Evolutionary conservation across 495 filamentous ascomycete species (phyloP), one percentile per base, ranked within the genome.

Genomic region (Penicillium goetzii): DNA sequence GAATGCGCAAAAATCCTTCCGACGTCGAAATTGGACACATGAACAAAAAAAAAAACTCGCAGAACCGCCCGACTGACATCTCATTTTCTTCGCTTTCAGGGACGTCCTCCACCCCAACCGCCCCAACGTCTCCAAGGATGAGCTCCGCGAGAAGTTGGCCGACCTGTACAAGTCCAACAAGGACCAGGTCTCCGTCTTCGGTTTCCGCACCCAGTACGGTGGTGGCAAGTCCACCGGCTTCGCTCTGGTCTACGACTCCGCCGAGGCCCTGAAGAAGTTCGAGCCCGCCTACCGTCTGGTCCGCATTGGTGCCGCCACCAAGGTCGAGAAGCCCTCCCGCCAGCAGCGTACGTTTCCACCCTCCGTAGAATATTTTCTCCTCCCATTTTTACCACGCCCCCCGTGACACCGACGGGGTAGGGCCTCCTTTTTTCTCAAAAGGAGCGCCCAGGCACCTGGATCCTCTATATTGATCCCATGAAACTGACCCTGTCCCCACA

Each of bases 161-260:
- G 88, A 90, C 78, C 85, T 97, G 73, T 99, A 99, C 91, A 97
- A 97, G 88, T 85, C 90, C 81, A 87, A 88, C 82, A 97, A 98
- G 87, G 93, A 96, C 78, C 89, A 93, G 83, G 86, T 98, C 81
- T 92, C 87, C 80, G 92, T 95, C 79, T 99, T 98, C 83, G 96
- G 96, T 67, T 93, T 99, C 82, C 91, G 91, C 76, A 99, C 96
- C 58, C 93, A 97, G 80, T 99, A 90, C 80, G 96, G 96, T 91
- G 96, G 96, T 77, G 96, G 96, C 83, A 99, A 98, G 90, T 95
- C 90, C 81, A 98, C 94, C 62, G 96, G 96, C 71, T 99, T 99
- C 81, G 96, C 93, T 65, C 90, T 98, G 68, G 86, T 99, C 84
- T 99, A 99, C 86, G 96, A 99, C 79, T 94, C 90, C 70, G 82